Evolutionary conservation across 768 basidiomycete species (phyloP), one percentile per base, ranked within the genome.

Genomic region (Kwoniella sp.): DNA sequence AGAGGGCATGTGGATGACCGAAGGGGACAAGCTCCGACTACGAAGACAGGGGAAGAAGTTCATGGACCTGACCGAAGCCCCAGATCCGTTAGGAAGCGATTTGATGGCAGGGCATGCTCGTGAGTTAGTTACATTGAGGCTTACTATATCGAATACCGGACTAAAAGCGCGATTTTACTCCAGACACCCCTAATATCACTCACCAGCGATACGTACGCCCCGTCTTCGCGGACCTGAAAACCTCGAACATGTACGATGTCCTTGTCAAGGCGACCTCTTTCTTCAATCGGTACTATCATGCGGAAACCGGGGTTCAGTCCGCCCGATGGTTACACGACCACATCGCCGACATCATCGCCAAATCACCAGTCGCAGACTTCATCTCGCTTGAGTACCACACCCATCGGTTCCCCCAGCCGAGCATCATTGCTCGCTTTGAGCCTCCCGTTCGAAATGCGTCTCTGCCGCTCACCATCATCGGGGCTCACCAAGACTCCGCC

Each of bases 401-500:
- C 0, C 70, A 74, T 56, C 61, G 70, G 9, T 81, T 82, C 67
- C 55, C 72, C 2, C 82, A 82, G 65, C 61, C 77, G 4, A 68
- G 65, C 53, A 74, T 82, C 65, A 79, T 82, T 48, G 76, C 74
- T 7, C 71, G 69, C 3, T 74, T 82, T 55, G 70, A 69, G n/a
- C 77, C 78, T 9, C 57, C 68, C 4, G 38, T 57, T 9, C 22
- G 58, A 61, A 70, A 70, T 48, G 62, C 69, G 7, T 59, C 66
- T 41, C 45, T 53, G 13, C 73, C 76, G 1, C 65, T 75, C 38
- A 74, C 71, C 20, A 77, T 82, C 62, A 64, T 81, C 45, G 71
- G 74, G 2, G 80, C 79, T 8, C 81, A 81, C 58, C 77, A 80
- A 68, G 82, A 83, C 68, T 72, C 70, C 2, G 80, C 81, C 28